Evolutionary conservation across 768 basidiomycete species (phyloP), one percentile per base, ranked within the genome.

Genomic region (Suillus occidentalis): DNA sequence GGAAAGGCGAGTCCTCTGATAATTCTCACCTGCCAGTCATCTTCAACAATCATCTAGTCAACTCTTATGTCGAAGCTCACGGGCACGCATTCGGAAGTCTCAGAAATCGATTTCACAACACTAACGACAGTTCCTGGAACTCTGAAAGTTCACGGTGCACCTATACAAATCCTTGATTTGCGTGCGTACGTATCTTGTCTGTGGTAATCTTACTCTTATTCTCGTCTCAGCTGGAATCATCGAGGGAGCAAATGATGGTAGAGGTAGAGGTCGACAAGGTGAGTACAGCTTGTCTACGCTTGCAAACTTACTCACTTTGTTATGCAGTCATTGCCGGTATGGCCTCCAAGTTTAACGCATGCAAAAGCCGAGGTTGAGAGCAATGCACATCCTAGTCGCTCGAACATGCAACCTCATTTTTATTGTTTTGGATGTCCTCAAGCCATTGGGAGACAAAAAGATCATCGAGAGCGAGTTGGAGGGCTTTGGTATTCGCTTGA

Each of bases 321-420:
- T 63, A 6, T 14, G 8, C 55, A 91, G 89, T 92, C 61, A 92
- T 91, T 72, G 92, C 92, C 63, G 91, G 90, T 92, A 83, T 69
- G 85, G 61, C 42, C 53, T 20, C 36, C 63, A 13, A 37, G 49
- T 37, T 61, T 63, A 62, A 4, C 42, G 36, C 40, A 70, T 67
- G 69, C 52, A n/a, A 39, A 49, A 28, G 31, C 28, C 28, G 16
- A 57, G 22, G 43, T 52, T 65, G 12, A 69, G n/a, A 60, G 55
- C 60, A 56, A 50, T 53, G 22, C 61, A 63, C 57, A 40, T 50
- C 52, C 36, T 79, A 94, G 97, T 99, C 69, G 97, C 97, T 9
- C 89, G 97, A 65, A 99, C 97, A 47, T 99, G 97, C 77, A 94
- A 98, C 76, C 88, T 99, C 42, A 98, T 99, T 66, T 99, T 99